Evolutionary conservation across 805 yeast genomes (phyloP).

Genomic region (Pichia eremophila): DNA sequence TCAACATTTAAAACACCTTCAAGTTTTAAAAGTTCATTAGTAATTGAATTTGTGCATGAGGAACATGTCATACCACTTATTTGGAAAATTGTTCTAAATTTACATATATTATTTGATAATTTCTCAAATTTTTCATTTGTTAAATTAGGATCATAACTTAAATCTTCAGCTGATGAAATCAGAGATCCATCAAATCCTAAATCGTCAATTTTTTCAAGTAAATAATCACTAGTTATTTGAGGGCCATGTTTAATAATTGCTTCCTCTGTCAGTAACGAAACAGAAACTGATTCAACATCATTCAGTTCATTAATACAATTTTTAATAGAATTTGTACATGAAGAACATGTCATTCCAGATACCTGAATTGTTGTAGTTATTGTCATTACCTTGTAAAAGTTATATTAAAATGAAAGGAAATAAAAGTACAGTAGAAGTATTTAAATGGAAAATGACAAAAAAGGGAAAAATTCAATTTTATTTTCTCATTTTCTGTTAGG

Average conservation of each 20-base stretch:
- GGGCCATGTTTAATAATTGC: constrained; percentile 45
- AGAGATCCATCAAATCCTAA: constrained; percentile 35
- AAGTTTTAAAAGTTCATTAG: constrained; percentile 19
- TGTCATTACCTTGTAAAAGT: neutral
- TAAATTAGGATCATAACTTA: neutral
- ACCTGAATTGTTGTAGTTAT: constrained; percentile 27
- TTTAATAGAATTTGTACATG: constrained; percentile 49
- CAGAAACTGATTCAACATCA: constrained; percentile 30
- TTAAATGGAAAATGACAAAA: too few species aligned
- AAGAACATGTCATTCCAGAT: constrained; percentile 70
- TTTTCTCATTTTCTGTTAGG: neutral
- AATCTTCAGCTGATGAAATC: neutral
- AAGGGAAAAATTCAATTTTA: too few species aligned
- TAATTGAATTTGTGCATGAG: constrained; percentile 66
- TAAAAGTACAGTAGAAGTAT: too few species aligned
- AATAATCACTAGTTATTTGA: constrained; percentile 16
- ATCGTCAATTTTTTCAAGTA: constrained; percentile 38
- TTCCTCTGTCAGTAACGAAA: constrained; percentile 64
- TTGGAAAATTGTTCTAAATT: constrained; percentile 13
- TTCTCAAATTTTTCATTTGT: neutral
- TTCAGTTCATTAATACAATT: constrained; percentile 33
- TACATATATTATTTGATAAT: too few species aligned
- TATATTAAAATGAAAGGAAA: too few species aligned
- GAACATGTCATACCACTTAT: constrained; percentile 88
- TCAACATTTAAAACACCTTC: constrained; percentile 30